These are phyloP conservation scores for Ehretia macrophylla DNA, from an alignment of 257 asterid genomes.

Conservation along the genomic window DNA sequence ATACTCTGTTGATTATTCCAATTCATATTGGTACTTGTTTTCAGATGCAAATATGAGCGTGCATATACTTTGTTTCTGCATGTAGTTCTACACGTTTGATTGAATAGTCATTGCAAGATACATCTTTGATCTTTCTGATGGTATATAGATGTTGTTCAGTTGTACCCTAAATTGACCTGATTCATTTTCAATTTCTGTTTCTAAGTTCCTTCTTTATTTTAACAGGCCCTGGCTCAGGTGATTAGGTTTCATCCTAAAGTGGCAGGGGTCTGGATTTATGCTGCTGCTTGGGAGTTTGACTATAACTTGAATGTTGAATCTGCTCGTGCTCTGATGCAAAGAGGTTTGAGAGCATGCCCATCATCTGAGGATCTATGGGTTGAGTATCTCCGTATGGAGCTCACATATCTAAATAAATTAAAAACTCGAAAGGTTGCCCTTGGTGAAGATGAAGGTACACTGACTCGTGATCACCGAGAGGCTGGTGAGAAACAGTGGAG, in stretches of 20 bases:
- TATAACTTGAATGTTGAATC: constrained; percentile 75
- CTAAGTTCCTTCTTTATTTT: constrained; percentile 1
- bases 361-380: constrained; percentile 87
- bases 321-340: constrained; percentile 90
- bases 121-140: too few relatives aligned
- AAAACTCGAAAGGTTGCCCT: constrained; percentile 78
- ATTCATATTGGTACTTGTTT: too few relatives aligned
- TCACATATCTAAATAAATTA: constrained; percentile 81
- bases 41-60: too few relatives aligned
- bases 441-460: constrained; percentile 57
- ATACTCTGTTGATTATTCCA: too few relatives aligned
- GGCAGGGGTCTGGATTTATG: constrained; percentile 92
- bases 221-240: constrained; percentile 73
- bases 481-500: constrained; percentile 64
- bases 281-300: constrained; percentile 98
- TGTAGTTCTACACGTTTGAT: too few relatives aligned
- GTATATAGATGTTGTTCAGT: too few relatives aligned
- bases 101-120: too few relatives aligned
- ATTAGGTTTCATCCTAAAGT: constrained; percentile 88
- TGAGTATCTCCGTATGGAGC: constrained; percentile 95
- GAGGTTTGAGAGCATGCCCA: constrained; percentile 91
- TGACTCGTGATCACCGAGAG: constrained; percentile 24
- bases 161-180: too few relatives aligned
- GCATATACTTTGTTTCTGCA: too few relatives aligned
- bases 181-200: background rate